Evolutionary conservation across 805 yeast genomes (phyloP).

Genomic region (Huiozyma sinensis): DNA sequence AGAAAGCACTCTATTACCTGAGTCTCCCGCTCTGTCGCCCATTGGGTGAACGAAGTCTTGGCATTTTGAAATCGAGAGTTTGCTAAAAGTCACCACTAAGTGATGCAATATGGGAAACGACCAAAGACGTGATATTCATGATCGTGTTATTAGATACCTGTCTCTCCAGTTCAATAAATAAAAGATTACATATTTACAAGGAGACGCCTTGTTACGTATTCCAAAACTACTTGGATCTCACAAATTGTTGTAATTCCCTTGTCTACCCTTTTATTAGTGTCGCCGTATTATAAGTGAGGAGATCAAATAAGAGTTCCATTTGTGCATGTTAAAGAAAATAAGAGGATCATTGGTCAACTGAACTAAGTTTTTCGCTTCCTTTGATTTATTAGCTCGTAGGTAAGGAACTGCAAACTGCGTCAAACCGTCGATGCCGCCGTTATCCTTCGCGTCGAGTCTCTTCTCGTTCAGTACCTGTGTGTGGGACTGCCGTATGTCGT

Average conservation of each 20-base stretch:
- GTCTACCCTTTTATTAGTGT: too few relatives aligned
- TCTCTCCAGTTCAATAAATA: too few relatives aligned
- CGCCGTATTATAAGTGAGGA: neutral
- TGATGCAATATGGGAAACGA: neutral
- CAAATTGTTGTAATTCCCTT: too few relatives aligned
- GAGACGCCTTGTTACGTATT: too few relatives aligned
- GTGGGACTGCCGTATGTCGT: conserved; percentile 29
- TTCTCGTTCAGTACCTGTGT: conserved; percentile 9
- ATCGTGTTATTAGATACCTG: too few relatives aligned
- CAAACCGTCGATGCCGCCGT: conserved; percentile 30
- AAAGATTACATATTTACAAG: too few relatives aligned
- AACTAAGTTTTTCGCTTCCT: conserved; percentile 44
- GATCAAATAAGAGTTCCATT: conserved; percentile 50
- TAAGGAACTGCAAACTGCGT: conserved; percentile 30
- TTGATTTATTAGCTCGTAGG: conserved; percentile 43
- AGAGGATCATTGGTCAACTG: conserved; percentile 45
- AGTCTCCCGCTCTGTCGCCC: too few relatives aligned
- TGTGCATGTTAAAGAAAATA: conserved; percentile 44
- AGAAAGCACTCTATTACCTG: neutral
- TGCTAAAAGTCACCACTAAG: neutral
- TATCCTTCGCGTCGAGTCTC: conserved; percentile 17
- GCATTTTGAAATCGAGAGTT: neutral
- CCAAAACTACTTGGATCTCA: too few relatives aligned
- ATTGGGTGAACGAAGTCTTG: neutral
- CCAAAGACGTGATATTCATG: neutral